Evolutionary conservation across 2,329 filamentous ascomycete species (phyloP).

Genomic region (Arthrobotrys iridis): DNA sequence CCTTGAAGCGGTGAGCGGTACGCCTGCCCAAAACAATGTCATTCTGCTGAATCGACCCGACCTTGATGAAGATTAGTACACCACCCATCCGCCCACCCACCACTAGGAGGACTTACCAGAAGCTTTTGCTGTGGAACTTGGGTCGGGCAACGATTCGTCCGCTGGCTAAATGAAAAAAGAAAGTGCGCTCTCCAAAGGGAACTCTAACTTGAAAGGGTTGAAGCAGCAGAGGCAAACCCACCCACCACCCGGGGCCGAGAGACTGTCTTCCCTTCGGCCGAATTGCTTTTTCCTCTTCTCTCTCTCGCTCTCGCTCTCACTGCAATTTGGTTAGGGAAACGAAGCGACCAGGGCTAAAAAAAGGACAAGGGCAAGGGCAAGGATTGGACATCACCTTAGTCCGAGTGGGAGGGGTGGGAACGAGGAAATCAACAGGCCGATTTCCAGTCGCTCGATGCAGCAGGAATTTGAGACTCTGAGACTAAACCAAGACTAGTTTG

Average conservation of each 20-base stretch:
- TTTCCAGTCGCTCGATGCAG: constrained; percentile 27
- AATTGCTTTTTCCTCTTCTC: constrained; percentile 15
- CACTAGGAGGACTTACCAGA: too few species aligned
- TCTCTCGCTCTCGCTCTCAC: too few species aligned
- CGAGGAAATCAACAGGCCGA: constrained; percentile 35
- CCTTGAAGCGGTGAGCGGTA: constrained; percentile 42
- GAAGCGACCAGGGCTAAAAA: constrained; percentile 22
- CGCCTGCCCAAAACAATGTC: constrained; percentile 11
- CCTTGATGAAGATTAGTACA: too few species aligned
- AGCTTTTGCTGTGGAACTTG: too few species aligned
- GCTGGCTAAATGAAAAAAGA: constrained; percentile 23
- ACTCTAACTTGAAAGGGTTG: constrained; percentile 7
- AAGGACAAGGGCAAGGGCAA: constrained; percentile 25
- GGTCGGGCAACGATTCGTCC: not conserved
- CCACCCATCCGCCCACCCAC: too few species aligned
- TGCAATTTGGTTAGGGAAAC: constrained; percentile 21
- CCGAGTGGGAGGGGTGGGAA: constrained; percentile 23
- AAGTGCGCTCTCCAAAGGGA: constrained; percentile 1
- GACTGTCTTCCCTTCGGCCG: not conserved
- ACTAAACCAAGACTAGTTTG: too few species aligned
- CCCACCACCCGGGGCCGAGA: not conserved
- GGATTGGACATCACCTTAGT: constrained; percentile 39
- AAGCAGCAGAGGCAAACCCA: not conserved
- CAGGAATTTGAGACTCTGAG: constrained; percentile 29
- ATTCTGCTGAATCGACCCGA: not conserved